Evolutionary conservation across 768 basidiomycete species (phyloP), one percentile per base, ranked within the genome.

Genomic region (Hericium coralloides): DNA sequence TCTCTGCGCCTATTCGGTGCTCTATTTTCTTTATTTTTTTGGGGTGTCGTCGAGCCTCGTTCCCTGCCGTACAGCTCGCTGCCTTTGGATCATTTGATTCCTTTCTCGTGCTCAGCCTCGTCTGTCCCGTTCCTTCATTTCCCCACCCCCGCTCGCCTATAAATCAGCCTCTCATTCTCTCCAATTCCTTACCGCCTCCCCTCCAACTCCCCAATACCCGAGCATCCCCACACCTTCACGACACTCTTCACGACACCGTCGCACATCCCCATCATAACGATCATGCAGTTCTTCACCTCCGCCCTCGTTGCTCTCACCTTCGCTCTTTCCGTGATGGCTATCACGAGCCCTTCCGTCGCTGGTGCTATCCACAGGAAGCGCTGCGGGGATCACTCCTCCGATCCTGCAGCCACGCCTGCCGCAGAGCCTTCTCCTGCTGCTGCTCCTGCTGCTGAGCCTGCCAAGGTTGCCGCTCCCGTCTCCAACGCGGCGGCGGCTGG

Each of bases 291-390:
- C 63, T 68, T 78, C 71, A 10, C 70, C 62, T 76, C 73, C 64
- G 62, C 70, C 64, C 41, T 82, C 65, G 60, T 79, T 63, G 63
- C 80, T 60, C 58, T 79, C 64, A 62, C 68, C 60, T 58, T 79
- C 65, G 70, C 76, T 61, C 61, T 80, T 69, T 69, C 75, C 47
- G 70, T 66, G 49, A 17, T 62, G 43, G 69, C 70, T 55, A 55
- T 74, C 51, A 67, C 73, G 0, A 72, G 68, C 38, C 75, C 76
- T 38, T 78, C 79, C 65, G 59, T 64, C 56, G 66, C 71, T 53
- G 72, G 72, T 55, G 63, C 68, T 55, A 55, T 62, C 43, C 64
- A 70, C 60, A 37, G 52, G 38, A 57, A 51, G 54, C 65, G 67
- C 55, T 67, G 66, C 64, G 62, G 49, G 45, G 54, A 41, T 22